phyloP scores from a whole-genome alignment of 495 filamentous ascomycete species.

The Penicillium coffeae region DNA sequence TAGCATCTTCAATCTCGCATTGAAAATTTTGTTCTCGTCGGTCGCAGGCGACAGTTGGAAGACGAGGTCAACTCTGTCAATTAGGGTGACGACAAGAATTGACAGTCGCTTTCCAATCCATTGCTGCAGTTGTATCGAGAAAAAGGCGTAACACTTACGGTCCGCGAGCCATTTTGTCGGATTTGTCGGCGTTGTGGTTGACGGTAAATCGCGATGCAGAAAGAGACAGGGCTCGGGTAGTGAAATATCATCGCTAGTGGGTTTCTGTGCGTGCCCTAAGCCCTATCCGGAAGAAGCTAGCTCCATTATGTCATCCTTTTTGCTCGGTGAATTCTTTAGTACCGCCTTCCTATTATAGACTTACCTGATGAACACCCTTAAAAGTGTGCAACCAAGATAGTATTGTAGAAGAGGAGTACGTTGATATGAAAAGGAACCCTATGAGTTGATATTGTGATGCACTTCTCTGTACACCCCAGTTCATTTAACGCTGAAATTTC shows the following conservation, averaged over 20 bases:
- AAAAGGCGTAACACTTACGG: slow-evolving; percentile 48
- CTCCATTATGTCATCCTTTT: too few relatives aligned
- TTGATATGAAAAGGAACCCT: too few relatives aligned
- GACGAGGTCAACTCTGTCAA: not conserved
- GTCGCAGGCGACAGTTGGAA: slow-evolving; percentile 1
- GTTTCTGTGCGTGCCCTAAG: slow-evolving; percentile 27
- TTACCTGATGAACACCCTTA: not conserved
- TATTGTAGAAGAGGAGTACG: too few relatives aligned
- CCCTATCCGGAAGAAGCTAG: too few relatives aligned
- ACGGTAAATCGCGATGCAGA: slow-evolving; percentile 34
- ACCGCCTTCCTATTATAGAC: not conserved
- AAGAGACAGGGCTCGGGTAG: slow-evolving; percentile 18
- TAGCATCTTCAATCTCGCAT: slow-evolving; percentile 18
- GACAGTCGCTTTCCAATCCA: slow-evolving; percentile 1
- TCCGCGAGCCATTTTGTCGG: slow-evolving; percentile 62
- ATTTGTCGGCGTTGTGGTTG: slow-evolving; percentile 46
- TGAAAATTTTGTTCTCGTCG: not conserved
- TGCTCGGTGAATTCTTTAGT: too few relatives aligned
- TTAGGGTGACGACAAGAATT: not conserved
- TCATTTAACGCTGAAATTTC: slow-evolving; percentile 24
- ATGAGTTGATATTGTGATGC: not conserved
- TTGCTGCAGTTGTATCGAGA: not conserved
- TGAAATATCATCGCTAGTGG: slow-evolving; percentile 38
- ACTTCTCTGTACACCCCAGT: slow-evolving; percentile 11
- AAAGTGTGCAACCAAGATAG: not conserved